Evolutionary conservation across 441 rosid species (phyloP).

Genomic region (Macaranga tanarius): DNA sequence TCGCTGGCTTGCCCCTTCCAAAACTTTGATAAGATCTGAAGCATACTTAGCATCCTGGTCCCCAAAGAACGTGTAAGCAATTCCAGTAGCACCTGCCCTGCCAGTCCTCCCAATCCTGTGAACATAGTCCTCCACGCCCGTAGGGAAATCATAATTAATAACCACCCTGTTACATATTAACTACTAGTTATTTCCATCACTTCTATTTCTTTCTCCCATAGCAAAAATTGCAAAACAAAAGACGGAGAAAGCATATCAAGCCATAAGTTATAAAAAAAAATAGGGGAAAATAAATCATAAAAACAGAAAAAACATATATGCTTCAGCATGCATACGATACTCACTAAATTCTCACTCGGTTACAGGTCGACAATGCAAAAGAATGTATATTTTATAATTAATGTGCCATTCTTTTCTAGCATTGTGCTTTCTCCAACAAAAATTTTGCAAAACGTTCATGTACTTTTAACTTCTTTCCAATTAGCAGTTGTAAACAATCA

Average conservation of each 20-base stretch:
- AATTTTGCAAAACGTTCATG: neutral
- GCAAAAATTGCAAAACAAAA: neutral
- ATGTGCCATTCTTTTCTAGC: neutral
- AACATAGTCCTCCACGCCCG: conserved; percentile 96
- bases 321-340: neutral
- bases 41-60: conserved; percentile 96
- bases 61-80: conserved; percentile 78
- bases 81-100: conserved; percentile 97
- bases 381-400: neutral
- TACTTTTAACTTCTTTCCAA: no score
- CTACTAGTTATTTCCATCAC: neutral
- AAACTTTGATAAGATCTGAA: conserved; percentile 75
- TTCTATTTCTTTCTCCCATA: neutral
- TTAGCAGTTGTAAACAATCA: neutral
- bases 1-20: conserved; percentile 90
- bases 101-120: conserved; percentile 99
- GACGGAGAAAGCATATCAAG: neutral
- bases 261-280: neutral
- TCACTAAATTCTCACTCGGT: neutral
- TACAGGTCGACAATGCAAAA: neutral
- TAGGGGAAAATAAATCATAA: neutral
- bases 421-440: neutral
- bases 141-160: conserved; percentile 91
- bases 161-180: conserved; percentile 62
- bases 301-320: neutral